Evolutionary conservation across 441 rosid genomes (phyloP).

Genomic region (Biscutella laevigata): DNA sequence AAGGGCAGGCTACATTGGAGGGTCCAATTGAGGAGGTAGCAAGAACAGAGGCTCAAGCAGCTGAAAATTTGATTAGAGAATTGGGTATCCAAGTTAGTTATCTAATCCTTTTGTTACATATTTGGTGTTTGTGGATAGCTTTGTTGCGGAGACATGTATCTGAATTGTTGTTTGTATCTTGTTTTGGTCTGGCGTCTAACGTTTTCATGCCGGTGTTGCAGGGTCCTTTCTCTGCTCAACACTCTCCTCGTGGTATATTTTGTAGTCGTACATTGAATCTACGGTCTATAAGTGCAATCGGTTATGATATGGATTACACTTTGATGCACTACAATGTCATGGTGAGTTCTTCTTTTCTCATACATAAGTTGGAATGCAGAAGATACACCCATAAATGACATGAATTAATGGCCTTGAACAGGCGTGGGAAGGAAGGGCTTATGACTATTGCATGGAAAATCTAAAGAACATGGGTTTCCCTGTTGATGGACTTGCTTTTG

Average conservation of each 20-base stretch:
- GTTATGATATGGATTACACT: slow-evolving; percentile 99
- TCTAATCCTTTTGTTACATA: not conserved
- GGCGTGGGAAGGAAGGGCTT: slow-evolving; percentile 99
- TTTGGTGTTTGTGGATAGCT: not conserved
- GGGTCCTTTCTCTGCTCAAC: slow-evolving; percentile 73
- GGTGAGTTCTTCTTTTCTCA: slow-evolving; percentile 34
- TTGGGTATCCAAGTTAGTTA: slow-evolving; percentile 71
- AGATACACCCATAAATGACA: not conserved
- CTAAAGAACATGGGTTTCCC: slow-evolving; percentile 78
- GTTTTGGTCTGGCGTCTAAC: slow-evolving; percentile 12
- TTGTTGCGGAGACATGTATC: not conserved
- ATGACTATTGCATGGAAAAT: slow-evolving; percentile 93
- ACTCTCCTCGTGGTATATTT: slow-evolving; percentile 85
- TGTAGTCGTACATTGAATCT: slow-evolving; percentile 89
- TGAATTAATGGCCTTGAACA: slow-evolving; percentile 23
- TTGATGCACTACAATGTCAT: slow-evolving; percentile 86
- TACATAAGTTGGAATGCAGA: not conserved
- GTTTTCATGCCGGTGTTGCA: slow-evolving; percentile 23
- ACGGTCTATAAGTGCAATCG: slow-evolving; percentile 89
- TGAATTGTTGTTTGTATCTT: not conserved
- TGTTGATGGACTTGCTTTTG: slow-evolving; percentile 82
- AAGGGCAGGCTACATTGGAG: slow-evolving; percentile 49
- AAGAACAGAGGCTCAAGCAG: slow-evolving; percentile 58
- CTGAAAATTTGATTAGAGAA: slow-evolving; percentile 56
- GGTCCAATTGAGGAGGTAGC: slow-evolving; percentile 98